phyloP scores from a whole-genome alignment of 331 rosid genomes.

The Rhamnella rubrinervis region DNA sequence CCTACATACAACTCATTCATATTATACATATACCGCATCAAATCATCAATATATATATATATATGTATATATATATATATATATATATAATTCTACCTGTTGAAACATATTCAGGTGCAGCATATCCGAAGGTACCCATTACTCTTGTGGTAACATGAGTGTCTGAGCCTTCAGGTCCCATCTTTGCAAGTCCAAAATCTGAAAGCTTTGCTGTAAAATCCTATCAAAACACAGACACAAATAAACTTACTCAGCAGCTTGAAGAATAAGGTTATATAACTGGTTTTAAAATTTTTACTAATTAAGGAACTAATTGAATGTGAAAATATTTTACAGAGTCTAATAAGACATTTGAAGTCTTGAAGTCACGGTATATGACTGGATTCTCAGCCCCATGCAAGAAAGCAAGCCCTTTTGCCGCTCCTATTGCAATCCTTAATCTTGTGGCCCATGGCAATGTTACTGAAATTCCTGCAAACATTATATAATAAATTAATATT shows the following conservation, averaged over 20 bases:
- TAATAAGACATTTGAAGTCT: conserved; percentile 87
- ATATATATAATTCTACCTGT: conserved; percentile 55
- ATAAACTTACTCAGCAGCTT: background rate
- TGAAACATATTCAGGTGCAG: conserved; percentile 91
- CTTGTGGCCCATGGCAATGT: conserved; percentile 92
- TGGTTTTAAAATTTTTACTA: background rate
- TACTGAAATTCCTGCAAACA: conserved; percentile 60
- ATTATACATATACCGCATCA: background rate
- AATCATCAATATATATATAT: too few relatives aligned
- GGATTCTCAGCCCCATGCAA: conserved; percentile 93
- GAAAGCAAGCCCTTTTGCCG: conserved; percentile 92
- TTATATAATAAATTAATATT: background rate
- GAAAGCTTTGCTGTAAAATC: conserved; percentile 89
- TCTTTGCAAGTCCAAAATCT: conserved; percentile 93
- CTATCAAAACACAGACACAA: conserved; percentile 28
- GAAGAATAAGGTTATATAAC: background rate
- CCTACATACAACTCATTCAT: conserved; percentile 44
- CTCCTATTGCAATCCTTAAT: conserved; percentile 70
- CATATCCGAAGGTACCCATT: conserved; percentile 93
- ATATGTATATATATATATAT: too few relatives aligned
- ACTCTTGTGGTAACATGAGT: conserved; percentile 93
- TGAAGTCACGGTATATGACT: conserved; percentile 94
- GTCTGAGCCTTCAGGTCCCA: conserved; percentile 99
- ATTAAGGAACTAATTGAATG: background rate
- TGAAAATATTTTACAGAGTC: conserved; percentile 56